phyloP scores from a whole-genome alignment of 768 basidiomycete genomes.

The Lactarius indigo region DNA sequence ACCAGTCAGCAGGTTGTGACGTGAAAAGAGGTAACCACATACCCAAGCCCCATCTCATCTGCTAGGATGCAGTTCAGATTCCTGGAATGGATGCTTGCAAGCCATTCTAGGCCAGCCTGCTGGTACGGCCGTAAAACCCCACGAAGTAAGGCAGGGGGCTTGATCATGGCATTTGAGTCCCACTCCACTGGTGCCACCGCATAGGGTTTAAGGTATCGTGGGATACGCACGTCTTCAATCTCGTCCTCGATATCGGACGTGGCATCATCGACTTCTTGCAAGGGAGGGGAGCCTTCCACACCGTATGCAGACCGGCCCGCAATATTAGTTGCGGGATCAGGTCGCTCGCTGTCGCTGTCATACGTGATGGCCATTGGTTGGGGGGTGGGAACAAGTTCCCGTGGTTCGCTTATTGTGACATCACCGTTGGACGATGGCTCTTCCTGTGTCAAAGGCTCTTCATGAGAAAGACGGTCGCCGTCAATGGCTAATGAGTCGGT shows the following conservation, averaged over 20 bases:
- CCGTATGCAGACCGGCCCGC: background rate
- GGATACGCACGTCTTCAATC: constrained; percentile 37
- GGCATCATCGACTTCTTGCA: constrained; percentile 34
- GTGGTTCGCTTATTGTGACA: background rate
- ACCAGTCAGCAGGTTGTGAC: constrained; percentile 9
- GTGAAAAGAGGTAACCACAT: constrained; percentile 31
- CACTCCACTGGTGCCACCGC: constrained; percentile 71
- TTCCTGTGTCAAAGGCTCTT: background rate
- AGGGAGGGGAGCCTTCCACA: constrained; percentile 27
- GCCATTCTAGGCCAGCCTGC: constrained; percentile 90
- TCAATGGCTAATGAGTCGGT: background rate
- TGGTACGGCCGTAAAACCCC: constrained; percentile 92
- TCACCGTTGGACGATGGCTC: background rate
- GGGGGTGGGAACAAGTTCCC: background rate
- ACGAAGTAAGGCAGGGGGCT: constrained; percentile 71
- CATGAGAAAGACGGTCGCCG: background rate
- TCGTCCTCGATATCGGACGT: constrained; percentile 34
- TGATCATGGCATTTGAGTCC: constrained; percentile 55
- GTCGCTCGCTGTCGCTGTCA: constrained; percentile 7
- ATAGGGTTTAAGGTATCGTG: constrained; percentile 57
- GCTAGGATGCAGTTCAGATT: constrained; percentile 81
- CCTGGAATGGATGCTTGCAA: constrained; percentile 80
- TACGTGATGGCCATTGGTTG: background rate
- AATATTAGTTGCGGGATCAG: background rate
- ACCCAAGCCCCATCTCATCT: constrained; percentile 96